These are phyloP conservation scores for Cairneyella variabilis DNA, from an alignment of 495 filamentous ascomycete species.

Conservation along the genomic window DNA sequence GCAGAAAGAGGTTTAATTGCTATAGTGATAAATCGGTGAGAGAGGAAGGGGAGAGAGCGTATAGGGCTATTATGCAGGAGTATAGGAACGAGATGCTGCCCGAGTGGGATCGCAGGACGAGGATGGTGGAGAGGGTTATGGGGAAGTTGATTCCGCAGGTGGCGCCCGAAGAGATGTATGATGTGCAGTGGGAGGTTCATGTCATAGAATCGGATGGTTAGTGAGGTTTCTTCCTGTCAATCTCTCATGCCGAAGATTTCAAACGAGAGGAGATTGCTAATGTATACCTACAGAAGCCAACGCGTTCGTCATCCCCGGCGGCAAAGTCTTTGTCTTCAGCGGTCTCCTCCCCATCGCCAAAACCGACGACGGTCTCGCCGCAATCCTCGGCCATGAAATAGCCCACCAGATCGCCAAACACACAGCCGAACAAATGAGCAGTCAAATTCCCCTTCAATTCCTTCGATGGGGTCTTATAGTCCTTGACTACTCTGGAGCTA, in stretches of 20 bases:
- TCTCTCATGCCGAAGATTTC: no score
- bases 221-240: no score
- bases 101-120: constrained; percentile 34
- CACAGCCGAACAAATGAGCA: constrained; percentile 68
- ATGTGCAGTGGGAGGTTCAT: constrained; percentile 66
- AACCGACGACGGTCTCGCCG: constrained; percentile 72
- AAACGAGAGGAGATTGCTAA: no score
- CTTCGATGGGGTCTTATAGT: constrained; percentile 52
- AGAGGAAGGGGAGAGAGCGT: constrained; percentile 47
- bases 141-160: constrained; percentile 64
- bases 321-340: constrained; percentile 90
- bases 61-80: constrained; percentile 46
- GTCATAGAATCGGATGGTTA: constrained; percentile 70
- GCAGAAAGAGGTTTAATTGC: constrained; percentile 79
- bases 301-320: constrained; percentile 89
- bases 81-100: constrained; percentile 34
- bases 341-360: constrained; percentile 72
- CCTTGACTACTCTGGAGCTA: constrained; percentile 61
- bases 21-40: constrained; percentile 54
- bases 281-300: constrained; percentile 49
- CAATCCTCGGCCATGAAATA: constrained; percentile 89
- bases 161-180: constrained; percentile 51
- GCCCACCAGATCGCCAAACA: constrained; percentile 88
- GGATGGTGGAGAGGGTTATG: constrained; percentile 65
- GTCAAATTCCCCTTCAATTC: constrained; percentile 51